Evolutionary conservation across 2,329 filamentous ascomycete genomes (phyloP), one percentile per base, ranked within the genome.

Genomic region (Dothideomycetes sp.): DNA sequence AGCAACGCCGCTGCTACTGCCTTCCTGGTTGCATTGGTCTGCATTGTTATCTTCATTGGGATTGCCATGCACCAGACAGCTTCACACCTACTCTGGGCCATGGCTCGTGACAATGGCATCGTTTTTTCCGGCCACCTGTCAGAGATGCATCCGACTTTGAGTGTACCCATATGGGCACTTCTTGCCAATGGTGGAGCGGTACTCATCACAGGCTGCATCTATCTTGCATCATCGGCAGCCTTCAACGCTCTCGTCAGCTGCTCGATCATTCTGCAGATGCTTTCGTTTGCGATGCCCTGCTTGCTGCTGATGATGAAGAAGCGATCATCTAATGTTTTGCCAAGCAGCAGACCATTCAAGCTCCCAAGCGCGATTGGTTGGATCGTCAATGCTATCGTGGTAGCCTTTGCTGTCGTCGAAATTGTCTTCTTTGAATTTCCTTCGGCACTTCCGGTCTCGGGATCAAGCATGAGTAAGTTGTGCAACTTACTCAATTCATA

Each of bases 81-180:
- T 24, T 36, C 40, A 16, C 46, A 45, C n/a, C 36, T 45, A 59
- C 69, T 66, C 50, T 71, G 68, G 68, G 61, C 65, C 2, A 55
- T 72, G 11, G 69, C 72, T 24, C 69, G 73, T 19, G 74, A 77
- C 50, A 66, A 69, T 19, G 73, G 73, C 8, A 72, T 74, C 4
- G 72, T 73, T 0, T 69, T 73, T 49, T 65, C 66, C 3, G 41
- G 50, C 16, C 59, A 71, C 53, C 66, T 76, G 36, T 57, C 64
- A n/a, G 53, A 47, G 15, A 71, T 77, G 45, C 66, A 69, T 51
- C 58, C 61, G 40, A 56, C 42, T 1, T 66, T 72, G 44, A 69
- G 70, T 45, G 75, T 73, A 48, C 73, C 73, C 2, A 60, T 76
- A 41, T 69, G 72, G 45, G 63, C 73, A 2, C 73, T 72, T 1